Evolutionary conservation across 139 green algal genomes (phyloP), one percentile per base, ranked within the genome.

Genomic region (Picochlorum sp.): DNA sequence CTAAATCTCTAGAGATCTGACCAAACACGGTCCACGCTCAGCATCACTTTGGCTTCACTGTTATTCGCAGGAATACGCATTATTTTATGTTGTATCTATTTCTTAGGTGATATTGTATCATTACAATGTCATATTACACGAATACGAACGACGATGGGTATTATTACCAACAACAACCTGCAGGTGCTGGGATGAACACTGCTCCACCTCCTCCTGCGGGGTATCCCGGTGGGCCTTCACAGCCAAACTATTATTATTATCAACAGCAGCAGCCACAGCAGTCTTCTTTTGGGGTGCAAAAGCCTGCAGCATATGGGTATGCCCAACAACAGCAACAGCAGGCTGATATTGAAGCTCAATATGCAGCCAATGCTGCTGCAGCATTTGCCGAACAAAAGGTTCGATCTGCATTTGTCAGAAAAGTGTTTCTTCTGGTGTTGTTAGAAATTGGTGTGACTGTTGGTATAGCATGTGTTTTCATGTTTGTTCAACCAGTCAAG

Each of bases 401-500:
- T 16, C 68, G 81, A 18, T 67, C 70, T 13, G 75, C 65, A 13
- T 87, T 87, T 38, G 61, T 84, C 11, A 60, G 81, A 28, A 87
- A 87, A 59, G 81, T 84, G 45, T 54, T 79, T n/a, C 18, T 21
- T 23, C 71, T 85, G 3, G 73, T 87, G 21, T 21, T 65, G 2
- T 2, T 81, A 13, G 69, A 84, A 73, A 76, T 86, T 45, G 49
- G 47, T 3, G 55, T 87, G 52, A 87, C 81, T 6, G 57, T 81
- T 2, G 76, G 70, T 55, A 63, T 82, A 30, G 60, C 76, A 3
- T 60, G 56, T 38, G 59, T 66, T 7, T 87, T 81, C 66, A 65
- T 84, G 13, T 84, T 73, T 26, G 71, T 83, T 4, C 13, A 61
- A 4, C 58, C 72, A 0, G 49, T 87, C n/a, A 77, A 72, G n/a